These are phyloP conservation scores for Ilyonectria sp. DNA, from an alignment of 2,329 filamentous ascomycete genomes.

Conservation along the genomic window DNA sequence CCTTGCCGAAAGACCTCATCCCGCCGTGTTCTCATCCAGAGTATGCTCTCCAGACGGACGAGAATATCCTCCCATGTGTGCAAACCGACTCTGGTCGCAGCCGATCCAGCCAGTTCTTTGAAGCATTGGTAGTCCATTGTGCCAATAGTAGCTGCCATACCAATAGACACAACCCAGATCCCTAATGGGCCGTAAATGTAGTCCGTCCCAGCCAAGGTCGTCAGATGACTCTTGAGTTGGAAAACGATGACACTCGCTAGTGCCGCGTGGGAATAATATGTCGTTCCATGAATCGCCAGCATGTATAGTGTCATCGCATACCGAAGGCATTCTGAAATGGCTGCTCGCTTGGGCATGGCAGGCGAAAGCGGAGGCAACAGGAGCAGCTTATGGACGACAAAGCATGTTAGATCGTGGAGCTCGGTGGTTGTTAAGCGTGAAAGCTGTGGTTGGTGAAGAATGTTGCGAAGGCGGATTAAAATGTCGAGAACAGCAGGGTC, in stretches of 20 bases:
- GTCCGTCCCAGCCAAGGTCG: slow-evolving; percentile 24
- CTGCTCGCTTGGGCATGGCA: slow-evolving; percentile 26
- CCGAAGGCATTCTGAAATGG: slow-evolving; percentile 61
- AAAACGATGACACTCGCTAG: slow-evolving; percentile 55
- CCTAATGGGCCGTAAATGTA: slow-evolving; percentile 46
- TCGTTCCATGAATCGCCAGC: slow-evolving; percentile 68
- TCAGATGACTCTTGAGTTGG: slow-evolving; percentile 52
- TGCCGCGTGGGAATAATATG: slow-evolving; percentile 67
- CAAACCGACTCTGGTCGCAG: slow-evolving; percentile 23
- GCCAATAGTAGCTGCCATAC: slow-evolving; percentile 54
- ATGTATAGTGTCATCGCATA: slow-evolving; percentile 65
- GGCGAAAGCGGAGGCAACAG: slow-evolving; percentile 35
- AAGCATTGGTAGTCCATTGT: slow-evolving; percentile 52
- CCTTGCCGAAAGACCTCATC: slow-evolving; percentile 30
- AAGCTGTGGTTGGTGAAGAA: slow-evolving; percentile 56
- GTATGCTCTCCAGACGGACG: slow-evolving; percentile 25
- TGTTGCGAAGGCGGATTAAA: slow-evolving; percentile 59
- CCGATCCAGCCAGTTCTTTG: slow-evolving; percentile 37
- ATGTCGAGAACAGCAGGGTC: slow-evolving; percentile 55
- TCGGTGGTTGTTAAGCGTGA: slow-evolving; percentile 55
- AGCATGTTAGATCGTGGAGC: slow-evolving; percentile 70
- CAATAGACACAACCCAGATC: slow-evolving; percentile 61
- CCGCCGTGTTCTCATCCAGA: slow-evolving; percentile 39
- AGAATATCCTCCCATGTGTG: slow-evolving; percentile 39
- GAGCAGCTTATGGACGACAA: slow-evolving; percentile 66